Conservation (phyloP, 352 stramenopile species). For the Nothophytophthora sp. region DNA sequence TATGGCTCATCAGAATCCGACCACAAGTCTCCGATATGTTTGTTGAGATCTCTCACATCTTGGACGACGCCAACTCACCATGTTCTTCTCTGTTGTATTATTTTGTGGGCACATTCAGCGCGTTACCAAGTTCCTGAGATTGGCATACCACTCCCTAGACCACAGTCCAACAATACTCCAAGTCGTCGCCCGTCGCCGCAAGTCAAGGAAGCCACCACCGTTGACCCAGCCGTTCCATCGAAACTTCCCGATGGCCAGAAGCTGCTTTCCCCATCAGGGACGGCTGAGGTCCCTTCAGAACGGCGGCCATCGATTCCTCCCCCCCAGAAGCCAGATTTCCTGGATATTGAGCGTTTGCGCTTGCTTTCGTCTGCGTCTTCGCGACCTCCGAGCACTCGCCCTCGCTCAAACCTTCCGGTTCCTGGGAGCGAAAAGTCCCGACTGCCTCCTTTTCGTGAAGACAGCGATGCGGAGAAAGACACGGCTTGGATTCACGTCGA, state of each 20-base stretch:
- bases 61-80: too few relatives aligned
- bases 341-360: constrained; percentile 36
- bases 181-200: constrained; percentile 6
- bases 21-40: too few relatives aligned
- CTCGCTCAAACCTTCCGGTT: constrained; percentile 17
- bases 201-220: constrained; percentile 6
- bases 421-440: constrained; percentile 16
- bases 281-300: not conserved
- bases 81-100: too few relatives aligned
- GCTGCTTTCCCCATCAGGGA: not conserved
- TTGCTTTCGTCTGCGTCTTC: constrained; percentile 32
- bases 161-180: constrained; percentile 9
- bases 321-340: constrained; percentile 26
- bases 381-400: constrained; percentile 27
- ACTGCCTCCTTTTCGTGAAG: constrained; percentile 24
- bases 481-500: constrained; percentile 44
- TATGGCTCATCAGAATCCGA: too few relatives aligned
- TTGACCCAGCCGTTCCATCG: not conserved
- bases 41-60: too few relatives aligned
- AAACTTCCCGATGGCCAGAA: constrained; percentile 5
- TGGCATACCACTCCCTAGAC: constrained; percentile 3
- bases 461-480: constrained; percentile 17
- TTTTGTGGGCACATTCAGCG: constrained; percentile 1
- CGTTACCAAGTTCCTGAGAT: constrained; percentile 18
- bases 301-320: not conserved